A percentile compares a stretch with the other conserved stretches of the same genome.
phyloP scores from a whole-genome alignment of 257 asterid species.

The Primulina huaijiensis region DNA sequence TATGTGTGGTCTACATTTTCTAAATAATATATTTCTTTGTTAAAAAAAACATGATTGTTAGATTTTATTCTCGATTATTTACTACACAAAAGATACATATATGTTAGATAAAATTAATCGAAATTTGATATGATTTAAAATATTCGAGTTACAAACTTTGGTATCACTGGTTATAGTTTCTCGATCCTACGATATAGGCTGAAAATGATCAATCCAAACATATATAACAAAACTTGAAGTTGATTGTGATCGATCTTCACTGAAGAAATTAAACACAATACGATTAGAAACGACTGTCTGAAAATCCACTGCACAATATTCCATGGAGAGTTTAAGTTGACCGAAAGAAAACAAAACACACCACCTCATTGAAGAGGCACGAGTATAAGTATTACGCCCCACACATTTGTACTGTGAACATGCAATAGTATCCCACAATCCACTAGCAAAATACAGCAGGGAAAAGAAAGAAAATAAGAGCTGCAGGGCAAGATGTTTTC shows the following conservation, averaged over 20 bases:
- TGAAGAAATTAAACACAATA: constrained; percentile 14
- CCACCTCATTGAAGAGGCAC: constrained; percentile 16
- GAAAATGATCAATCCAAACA: no score
- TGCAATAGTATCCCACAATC: constrained; percentile 45
- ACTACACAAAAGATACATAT: no score
- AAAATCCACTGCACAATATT: constrained; percentile 29
- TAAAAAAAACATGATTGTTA: no score
- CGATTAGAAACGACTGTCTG: constrained; percentile 8
- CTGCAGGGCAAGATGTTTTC: constrained; percentile 16
- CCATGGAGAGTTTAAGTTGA: constrained; percentile 41
- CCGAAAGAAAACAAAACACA: constrained; percentile 26
- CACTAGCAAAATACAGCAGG: constrained; percentile 25
- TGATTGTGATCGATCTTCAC: background rate
- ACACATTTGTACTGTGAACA: constrained; percentile 39
- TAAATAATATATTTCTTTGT: no score
- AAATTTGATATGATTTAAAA: no score
- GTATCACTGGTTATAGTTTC: no score
- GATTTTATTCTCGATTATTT: no score
- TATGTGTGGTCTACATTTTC: no score
- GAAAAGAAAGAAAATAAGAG: background rate
- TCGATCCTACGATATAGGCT: no score
- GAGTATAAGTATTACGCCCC: constrained; percentile 11
- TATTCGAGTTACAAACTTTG: no score
- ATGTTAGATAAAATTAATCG: no score
- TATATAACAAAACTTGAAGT: background rate